Percentiles rank a stretch among this genome's conserved stretches.
phyloP scores from a whole-genome alignment of 2,329 filamentous ascomycete species.

The Leptographium procerum region DNA sequence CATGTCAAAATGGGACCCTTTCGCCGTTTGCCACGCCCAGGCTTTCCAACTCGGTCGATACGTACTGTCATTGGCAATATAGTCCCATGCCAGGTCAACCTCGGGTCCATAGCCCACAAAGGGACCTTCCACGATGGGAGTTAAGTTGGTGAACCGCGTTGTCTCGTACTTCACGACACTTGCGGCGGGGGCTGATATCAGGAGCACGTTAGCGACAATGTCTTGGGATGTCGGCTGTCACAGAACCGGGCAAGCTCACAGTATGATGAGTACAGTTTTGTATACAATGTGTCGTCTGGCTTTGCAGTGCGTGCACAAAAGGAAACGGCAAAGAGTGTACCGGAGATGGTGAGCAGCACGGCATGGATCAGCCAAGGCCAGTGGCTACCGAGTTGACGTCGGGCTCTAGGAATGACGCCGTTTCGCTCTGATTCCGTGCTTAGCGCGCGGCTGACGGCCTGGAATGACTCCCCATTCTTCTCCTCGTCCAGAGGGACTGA shows the following conservation, averaged over 20 bases:
- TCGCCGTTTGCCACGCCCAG: neutral
- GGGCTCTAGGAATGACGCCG: slow-evolving; percentile 5
- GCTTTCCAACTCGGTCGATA: slow-evolving; percentile 7
- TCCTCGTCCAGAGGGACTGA: slow-evolving; percentile 26
- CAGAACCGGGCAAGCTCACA: slow-evolving; percentile 9
- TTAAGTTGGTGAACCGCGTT: slow-evolving; percentile 33
- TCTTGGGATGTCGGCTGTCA: too few species aligned
- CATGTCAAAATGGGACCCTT: too few species aligned
- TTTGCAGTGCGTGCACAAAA: slow-evolving; percentile 25
- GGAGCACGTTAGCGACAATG: neutral
- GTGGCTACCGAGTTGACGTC: slow-evolving; percentile 11
- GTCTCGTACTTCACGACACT: slow-evolving; percentile 36
- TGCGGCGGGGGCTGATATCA: slow-evolving; percentile 31
- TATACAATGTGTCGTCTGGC: slow-evolving; percentile 22
- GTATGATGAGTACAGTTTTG: slow-evolving; percentile 31
- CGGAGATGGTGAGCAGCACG: slow-evolving; percentile 26
- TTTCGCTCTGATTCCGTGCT: slow-evolving; percentile 7
- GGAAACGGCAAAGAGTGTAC: slow-evolving; percentile 28
- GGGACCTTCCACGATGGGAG: slow-evolving; percentile 32
- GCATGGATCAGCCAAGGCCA: slow-evolving; percentile 30
- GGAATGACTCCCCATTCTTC: slow-evolving; percentile 10
- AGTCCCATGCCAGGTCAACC: slow-evolving; percentile 47
- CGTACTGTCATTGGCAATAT: slow-evolving; percentile 33
- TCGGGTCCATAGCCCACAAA: slow-evolving; percentile 45
- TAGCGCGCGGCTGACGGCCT: slow-evolving; percentile 3